Conservation (phyloP, 2,329 filamentous ascomycete genomes). For the Talaromyces atroroseus region DNA sequence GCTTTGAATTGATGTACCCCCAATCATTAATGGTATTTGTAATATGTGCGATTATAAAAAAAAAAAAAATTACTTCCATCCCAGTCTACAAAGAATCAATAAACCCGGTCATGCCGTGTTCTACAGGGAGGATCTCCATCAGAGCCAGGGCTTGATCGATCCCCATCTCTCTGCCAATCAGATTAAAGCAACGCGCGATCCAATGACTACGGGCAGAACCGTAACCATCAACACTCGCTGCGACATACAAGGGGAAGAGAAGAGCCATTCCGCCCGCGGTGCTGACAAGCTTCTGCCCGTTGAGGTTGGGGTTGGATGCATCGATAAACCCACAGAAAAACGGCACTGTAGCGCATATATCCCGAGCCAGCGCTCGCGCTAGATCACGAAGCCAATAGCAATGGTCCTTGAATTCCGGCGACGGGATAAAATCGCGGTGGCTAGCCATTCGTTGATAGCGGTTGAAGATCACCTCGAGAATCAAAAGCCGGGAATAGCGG, state of each 20-base stretch:
- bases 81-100: background rate
- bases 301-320: constrained; percentile 11
- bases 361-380: constrained; percentile 25
- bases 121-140: constrained; percentile 25
- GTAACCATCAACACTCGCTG: constrained; percentile 27
- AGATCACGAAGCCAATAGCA: constrained; percentile 25
- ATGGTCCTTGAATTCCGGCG: constrained; percentile 27
- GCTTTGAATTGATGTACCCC: too few relatives aligned
- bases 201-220: constrained; percentile 26
- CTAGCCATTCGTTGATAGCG: constrained; percentile 24
- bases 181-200: constrained; percentile 26
- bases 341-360: constrained; percentile 35
- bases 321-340: constrained; percentile 28
- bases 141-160: constrained; percentile 35
- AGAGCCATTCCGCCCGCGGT: constrained; percentile 30
- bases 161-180: constrained; percentile 32
- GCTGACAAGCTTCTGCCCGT: constrained; percentile 17
- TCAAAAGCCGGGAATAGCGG: constrained; percentile 53
- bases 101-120: background rate
- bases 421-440: constrained; percentile 18
- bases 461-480: constrained; percentile 45
- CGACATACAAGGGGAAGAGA: constrained; percentile 35
- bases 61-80: background rate
- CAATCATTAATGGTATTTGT: background rate
- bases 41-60: background rate